phyloP scores from a whole-genome alignment of 305 asterid genomes.

The Stenogyne calaminthoides region DNA sequence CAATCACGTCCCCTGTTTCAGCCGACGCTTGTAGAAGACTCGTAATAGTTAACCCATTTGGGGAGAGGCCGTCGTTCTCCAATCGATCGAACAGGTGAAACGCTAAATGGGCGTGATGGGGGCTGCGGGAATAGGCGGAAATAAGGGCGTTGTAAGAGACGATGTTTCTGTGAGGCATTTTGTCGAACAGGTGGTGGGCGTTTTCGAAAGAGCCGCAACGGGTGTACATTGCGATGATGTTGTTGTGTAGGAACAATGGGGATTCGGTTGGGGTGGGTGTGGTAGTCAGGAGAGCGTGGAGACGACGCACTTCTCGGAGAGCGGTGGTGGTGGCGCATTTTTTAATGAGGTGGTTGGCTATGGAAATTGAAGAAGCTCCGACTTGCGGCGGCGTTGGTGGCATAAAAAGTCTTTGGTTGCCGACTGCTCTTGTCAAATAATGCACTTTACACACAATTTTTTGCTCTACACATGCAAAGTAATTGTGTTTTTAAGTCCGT shows the following conservation, averaged over 20 bases:
- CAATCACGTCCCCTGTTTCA: constrained; percentile 37
- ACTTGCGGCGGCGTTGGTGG: constrained; percentile 40
- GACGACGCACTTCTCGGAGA: constrained; percentile 63
- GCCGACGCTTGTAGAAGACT: constrained; percentile 73
- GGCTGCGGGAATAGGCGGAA: constrained; percentile 62
- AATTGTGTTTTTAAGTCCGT: too few species aligned
- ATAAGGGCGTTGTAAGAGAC: constrained; percentile 75
- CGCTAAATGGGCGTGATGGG: constrained; percentile 38
- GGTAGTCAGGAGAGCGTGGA: constrained; percentile 71
- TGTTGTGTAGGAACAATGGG: constrained; percentile 59
- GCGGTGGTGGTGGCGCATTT: constrained; percentile 63
- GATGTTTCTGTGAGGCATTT: constrained; percentile 71
- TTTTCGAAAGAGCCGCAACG: constrained; percentile 61
- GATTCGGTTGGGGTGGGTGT: constrained; percentile 30
- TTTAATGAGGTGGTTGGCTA: constrained; percentile 45
- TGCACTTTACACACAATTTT: too few species aligned
- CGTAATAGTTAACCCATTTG: constrained; percentile 64
- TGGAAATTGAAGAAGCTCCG: constrained; percentile 46
- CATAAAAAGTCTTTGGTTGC: constrained; percentile 38
- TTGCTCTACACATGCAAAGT: too few species aligned
- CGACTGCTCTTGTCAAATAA: not conserved
- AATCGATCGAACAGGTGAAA: constrained; percentile 45
- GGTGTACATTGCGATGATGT: constrained; percentile 70
- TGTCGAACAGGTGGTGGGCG: constrained; percentile 69
- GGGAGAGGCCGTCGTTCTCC: constrained; percentile 42